Evolutionary conservation across 805 yeast species (phyloP).

Genomic region (Saturnispora dispora): DNA sequence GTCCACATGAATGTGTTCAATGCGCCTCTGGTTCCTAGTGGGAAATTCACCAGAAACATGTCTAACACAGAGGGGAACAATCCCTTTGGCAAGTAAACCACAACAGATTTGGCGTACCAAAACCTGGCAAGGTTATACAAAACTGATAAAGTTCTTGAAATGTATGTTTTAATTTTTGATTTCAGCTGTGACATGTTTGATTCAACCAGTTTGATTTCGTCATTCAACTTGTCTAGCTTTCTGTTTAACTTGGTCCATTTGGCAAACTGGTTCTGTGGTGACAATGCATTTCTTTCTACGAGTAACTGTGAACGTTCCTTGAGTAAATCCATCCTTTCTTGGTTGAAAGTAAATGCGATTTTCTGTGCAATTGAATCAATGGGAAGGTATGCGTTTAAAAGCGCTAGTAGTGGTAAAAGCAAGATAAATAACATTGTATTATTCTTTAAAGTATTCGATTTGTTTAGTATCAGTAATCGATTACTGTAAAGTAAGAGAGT

Average conservation of each 20-base stretch:
- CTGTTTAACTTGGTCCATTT: conserved; percentile 91
- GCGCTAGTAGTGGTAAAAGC: background rate
- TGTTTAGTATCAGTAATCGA: background rate
- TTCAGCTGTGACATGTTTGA: background rate
- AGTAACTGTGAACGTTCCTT: background rate
- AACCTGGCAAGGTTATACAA: background rate
- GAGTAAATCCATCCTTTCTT: background rate
- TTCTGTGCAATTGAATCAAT: background rate
- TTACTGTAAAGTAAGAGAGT: background rate
- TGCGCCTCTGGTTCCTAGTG: background rate
- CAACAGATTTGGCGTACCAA: background rate
- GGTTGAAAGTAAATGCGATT: background rate
- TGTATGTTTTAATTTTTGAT: background rate
- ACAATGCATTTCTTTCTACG: conserved; percentile 45
- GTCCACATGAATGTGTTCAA: conserved; percentile 5
- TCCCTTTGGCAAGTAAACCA: background rate
- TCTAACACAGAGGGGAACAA: conserved; percentile 1
- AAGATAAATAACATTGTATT: background rate
- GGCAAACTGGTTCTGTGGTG: conserved; percentile 92
- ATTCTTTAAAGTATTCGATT: no score
- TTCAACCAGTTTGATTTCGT: conserved; percentile 34
- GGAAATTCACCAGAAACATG: background rate
- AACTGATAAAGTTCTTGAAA: background rate
- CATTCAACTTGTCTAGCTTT: conserved; percentile 46
- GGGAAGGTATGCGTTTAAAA: background rate